A percentile compares a stretch with the other conserved stretches of the same genome.
phyloP scores from a whole-genome alignment of 352 stramenopile species.

The Aphanomyces invadans region DNA sequence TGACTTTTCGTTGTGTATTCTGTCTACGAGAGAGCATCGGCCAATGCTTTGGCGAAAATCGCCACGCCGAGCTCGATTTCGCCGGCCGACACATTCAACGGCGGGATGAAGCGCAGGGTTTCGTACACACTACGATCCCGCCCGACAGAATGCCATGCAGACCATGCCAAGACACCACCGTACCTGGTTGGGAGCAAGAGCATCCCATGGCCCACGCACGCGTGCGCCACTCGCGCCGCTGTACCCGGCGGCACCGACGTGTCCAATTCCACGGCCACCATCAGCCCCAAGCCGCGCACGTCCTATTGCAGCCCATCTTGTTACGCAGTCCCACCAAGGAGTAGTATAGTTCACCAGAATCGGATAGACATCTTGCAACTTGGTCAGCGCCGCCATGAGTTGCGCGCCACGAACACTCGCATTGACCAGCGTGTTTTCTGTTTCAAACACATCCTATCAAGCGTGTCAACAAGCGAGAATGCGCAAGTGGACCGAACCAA shows the following conservation, averaged over 20 bases:
- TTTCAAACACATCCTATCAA: slow-evolving; percentile 70
- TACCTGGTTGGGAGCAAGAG: slow-evolving; percentile 82
- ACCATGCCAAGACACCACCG: neutral
- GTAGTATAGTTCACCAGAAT: slow-evolving; percentile 31
- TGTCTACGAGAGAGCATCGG: no score
- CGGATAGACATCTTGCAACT: slow-evolving; percentile 67
- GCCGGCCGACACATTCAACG: slow-evolving; percentile 79
- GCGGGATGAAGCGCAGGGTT: slow-evolving; percentile 89
- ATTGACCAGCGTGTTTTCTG: slow-evolving; percentile 88
- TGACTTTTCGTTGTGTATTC: no score
- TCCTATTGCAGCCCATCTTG: slow-evolving; percentile 38
- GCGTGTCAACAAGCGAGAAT: slow-evolving; percentile 23
- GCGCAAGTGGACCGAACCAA: slow-evolving; percentile 20
- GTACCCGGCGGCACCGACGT: slow-evolving; percentile 44
- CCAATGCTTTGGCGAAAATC: slow-evolving; percentile 51
- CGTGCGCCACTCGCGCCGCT: slow-evolving; percentile 61
- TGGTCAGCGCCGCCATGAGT: slow-evolving; percentile 64
- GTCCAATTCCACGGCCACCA: slow-evolving; percentile 91
- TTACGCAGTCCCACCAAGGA: neutral
- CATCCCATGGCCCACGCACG: slow-evolving; percentile 83
- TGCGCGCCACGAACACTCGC: slow-evolving; percentile 57
- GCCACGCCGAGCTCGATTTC: slow-evolving; percentile 55
- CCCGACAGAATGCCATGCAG: neutral
- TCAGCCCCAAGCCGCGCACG: slow-evolving; percentile 87
- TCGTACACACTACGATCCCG: slow-evolving; percentile 84